Conservation (phyloP, 2,329 filamentous ascomycete species). For the Diaporthe vexans region DNA sequence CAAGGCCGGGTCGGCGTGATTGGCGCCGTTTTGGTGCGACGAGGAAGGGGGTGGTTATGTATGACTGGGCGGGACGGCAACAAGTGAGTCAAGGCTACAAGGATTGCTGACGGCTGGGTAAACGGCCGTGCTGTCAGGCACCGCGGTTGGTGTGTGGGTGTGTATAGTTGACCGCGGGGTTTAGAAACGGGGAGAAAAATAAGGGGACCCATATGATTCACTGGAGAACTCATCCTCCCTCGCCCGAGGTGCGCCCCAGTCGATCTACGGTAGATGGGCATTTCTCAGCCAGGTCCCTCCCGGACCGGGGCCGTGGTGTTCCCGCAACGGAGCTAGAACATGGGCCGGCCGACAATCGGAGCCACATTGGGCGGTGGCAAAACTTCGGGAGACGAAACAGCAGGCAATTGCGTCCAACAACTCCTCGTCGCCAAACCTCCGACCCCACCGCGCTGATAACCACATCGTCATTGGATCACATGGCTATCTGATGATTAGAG, state of each 20-base stretch:
- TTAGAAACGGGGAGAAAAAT: not conserved
- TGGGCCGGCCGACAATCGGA: slow-evolving; percentile 35
- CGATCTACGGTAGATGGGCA: not conserved
- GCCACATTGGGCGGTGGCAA: slow-evolving; percentile 1
- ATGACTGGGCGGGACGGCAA: not conserved
- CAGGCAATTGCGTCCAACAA: not conserved
- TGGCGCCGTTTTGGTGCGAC: not conserved
- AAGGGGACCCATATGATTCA: not conserved
- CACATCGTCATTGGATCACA: not conserved
- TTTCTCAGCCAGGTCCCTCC: slow-evolving; percentile 1
- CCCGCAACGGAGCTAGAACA: slow-evolving; percentile 29
- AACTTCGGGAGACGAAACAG: slow-evolving; percentile 13
- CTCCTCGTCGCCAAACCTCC: not conserved
- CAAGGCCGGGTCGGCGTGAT: not conserved
- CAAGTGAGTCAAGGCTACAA: not conserved
- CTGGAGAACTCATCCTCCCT: slow-evolving; percentile 6
- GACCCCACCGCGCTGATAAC: not conserved
- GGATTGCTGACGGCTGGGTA: not conserved
- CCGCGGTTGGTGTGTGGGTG: not conserved
- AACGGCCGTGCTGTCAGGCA: not conserved
- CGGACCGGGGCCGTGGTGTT: slow-evolving; percentile 25
- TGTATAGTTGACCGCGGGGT: not conserved
- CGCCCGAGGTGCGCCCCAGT: not conserved
- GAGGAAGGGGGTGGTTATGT: not conserved
- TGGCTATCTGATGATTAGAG: not conserved